Conservation (phyloP, 257 asterid genomes). For the Nicotiana knightiana region DNA sequence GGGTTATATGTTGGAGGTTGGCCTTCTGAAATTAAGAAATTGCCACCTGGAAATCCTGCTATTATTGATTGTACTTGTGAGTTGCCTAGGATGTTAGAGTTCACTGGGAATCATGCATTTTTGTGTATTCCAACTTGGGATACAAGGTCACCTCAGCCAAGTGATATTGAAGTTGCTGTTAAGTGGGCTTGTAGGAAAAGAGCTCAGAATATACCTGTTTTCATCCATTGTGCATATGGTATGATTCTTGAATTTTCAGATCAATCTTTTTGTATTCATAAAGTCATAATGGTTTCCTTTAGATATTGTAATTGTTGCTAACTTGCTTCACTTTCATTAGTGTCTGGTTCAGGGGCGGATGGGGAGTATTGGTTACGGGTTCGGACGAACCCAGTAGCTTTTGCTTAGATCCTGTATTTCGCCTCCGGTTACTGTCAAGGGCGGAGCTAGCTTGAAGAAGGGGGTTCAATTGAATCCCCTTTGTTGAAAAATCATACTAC, state of each 20-base stretch:
- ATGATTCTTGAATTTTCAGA: constrained; percentile 10
- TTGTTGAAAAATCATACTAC: too few species aligned
- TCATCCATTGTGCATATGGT: constrained; percentile 94
- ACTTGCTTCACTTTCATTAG: background rate
- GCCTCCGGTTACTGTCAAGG: too few species aligned
- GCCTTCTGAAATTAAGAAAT: constrained; percentile 60
- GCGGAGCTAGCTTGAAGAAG: too few species aligned
- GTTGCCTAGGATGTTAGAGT: constrained; percentile 62
- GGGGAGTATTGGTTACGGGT: too few species aligned
- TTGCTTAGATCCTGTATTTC: too few species aligned
- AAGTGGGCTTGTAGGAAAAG: constrained; percentile 94
- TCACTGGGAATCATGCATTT: constrained; percentile 52
- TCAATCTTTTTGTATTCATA: background rate
- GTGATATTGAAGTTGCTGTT: constrained; percentile 78
- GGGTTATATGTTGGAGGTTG: constrained; percentile 94
- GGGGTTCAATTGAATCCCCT: too few species aligned
- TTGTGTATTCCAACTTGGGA: constrained; percentile 90
- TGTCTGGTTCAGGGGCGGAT: background rate
- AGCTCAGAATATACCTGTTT: constrained; percentile 60
- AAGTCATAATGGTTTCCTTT: background rate
- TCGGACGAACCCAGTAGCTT: too few species aligned
- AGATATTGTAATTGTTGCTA: background rate
- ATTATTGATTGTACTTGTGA: constrained; percentile 92
- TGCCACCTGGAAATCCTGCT: constrained; percentile 91
- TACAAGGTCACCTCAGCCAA: constrained; percentile 81